Percentiles rank a stretch among this genome's conserved stretches.
Evolutionary conservation across 345 rosid species (phyloP).

Genomic region (Trapa incisa): DNA sequence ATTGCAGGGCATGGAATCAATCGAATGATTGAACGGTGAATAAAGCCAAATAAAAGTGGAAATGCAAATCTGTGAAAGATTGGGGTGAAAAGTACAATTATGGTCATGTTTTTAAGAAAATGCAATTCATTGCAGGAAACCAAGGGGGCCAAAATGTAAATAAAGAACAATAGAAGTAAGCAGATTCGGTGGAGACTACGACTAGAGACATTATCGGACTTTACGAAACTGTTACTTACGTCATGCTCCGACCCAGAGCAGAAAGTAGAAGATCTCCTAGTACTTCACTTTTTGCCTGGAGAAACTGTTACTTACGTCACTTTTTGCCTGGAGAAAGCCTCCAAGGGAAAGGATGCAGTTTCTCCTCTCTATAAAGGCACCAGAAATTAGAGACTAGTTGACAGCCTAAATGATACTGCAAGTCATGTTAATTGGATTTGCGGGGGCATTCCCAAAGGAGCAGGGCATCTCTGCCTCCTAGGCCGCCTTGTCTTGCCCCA

Average conservation of each 20-base stretch:
- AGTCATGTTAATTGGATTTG: constrained; percentile 29
- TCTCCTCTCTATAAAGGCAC: neutral
- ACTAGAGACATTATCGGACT: neutral
- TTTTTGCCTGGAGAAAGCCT: neutral
- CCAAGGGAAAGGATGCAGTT: neutral
- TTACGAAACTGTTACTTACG: neutral
- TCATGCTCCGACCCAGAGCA: neutral
- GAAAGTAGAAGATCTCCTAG: neutral
- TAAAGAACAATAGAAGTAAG: neutral
- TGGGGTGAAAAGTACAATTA: too few species aligned
- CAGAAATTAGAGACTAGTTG: neutral
- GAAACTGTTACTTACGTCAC: too few species aligned
- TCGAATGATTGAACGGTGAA: too few species aligned
- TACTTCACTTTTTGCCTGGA: neutral
- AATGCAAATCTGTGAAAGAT: too few species aligned
- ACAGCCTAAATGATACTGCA: neutral
- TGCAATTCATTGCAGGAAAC: too few species aligned
- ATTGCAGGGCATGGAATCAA: too few species aligned
- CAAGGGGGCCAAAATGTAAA: neutral
- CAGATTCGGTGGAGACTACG: neutral
- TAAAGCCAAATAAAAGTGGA: too few species aligned
- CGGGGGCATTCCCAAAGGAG: constrained; percentile 36
- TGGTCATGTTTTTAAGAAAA: too few species aligned
- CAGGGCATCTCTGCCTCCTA: constrained; percentile 76
- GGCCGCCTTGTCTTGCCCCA: constrained; percentile 96